Evolutionary conservation across 805 yeast genomes (phyloP), one percentile per base, ranked within the genome.

Genomic region (Maudiozyma turicensis): DNA sequence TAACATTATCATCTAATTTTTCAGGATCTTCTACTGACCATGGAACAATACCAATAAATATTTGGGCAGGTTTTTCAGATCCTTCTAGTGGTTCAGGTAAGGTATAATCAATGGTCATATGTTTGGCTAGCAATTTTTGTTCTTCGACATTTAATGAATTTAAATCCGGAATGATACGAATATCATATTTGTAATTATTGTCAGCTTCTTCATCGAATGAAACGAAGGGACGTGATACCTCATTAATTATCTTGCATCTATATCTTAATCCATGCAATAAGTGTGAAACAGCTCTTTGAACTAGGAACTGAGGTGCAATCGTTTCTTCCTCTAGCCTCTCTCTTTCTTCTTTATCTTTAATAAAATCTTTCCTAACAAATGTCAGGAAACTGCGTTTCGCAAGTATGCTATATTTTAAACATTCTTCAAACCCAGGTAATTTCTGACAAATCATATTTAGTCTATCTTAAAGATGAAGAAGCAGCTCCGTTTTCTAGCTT

Each of bases 331-430:
- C 14, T 6, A 29, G 35, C 15, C 29, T 13, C 26, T 47, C 41
- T 8, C 29, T 14, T 5, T 31, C 46, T n/a, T 45, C 41, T 13
- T 37, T 42, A 13, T 49, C 44, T 6, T 33, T 28, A 7, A 40
- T 42, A 9, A 40, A 47, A 31, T 47, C 48, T 29, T 46, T 43
- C 11, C 51, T 52, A 37, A 46, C 47, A 20, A 58, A 44, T 40
- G 55, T 58, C 2, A 60, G 11, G 26, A 60, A 57, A 41, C 55
- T 58, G 39, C 51, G 57, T 20, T 45, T 39, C 0, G 58, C 55
- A 29, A 44, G 44, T 8, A 59, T 34, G 44, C 58, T 52, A 43
- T 53, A 59, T 30, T 47, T 54, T 13, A 60, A 49, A 31, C 56
- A 49, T 42, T 56, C 53, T 15, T 53, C 47, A 26, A 59, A 56